Percentiles rank a stretch among this genome's conserved stretches.
Conservation (phyloP, 2,329 filamentous ascomycete species). For the Verticillium isaacii region DNA sequence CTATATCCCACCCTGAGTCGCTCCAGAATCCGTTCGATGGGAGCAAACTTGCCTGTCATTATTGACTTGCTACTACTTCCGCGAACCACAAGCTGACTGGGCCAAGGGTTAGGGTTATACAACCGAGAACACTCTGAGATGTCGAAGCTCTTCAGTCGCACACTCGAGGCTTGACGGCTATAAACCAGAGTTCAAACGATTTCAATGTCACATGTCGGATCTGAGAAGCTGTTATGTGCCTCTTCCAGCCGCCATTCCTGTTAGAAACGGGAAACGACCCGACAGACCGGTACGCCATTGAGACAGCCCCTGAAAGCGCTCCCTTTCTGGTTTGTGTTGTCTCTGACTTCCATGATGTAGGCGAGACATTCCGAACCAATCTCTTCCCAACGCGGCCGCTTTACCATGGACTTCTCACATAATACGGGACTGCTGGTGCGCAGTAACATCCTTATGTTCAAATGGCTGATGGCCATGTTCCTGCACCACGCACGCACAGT, state of each 20-base stretch:
- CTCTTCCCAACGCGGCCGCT: background rate
- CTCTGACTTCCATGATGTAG: background rate
- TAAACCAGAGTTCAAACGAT: no score
- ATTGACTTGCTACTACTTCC: no score
- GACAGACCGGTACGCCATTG: background rate
- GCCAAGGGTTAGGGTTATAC: no score
- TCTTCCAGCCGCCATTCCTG: background rate
- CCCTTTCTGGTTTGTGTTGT: background rate
- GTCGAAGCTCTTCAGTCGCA: no score
- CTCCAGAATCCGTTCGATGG: no score
- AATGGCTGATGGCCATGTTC: background rate
- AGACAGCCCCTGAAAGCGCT: background rate
- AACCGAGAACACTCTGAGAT: no score
- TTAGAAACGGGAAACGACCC: background rate
- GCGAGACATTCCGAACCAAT: background rate
- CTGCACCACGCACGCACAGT: background rate
- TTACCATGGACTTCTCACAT: background rate
- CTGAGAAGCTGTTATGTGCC: background rate
- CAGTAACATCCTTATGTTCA: background rate
- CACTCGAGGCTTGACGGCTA: no score
- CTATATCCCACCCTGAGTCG: no score
- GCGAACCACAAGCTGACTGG: no score
- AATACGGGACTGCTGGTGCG: background rate
- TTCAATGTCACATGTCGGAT: background rate
- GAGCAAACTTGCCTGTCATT: no score